These are phyloP conservation scores for Cadophora malorum DNA, from an alignment of 2,329 filamentous ascomycete genomes.

Conservation along the genomic window DNA sequence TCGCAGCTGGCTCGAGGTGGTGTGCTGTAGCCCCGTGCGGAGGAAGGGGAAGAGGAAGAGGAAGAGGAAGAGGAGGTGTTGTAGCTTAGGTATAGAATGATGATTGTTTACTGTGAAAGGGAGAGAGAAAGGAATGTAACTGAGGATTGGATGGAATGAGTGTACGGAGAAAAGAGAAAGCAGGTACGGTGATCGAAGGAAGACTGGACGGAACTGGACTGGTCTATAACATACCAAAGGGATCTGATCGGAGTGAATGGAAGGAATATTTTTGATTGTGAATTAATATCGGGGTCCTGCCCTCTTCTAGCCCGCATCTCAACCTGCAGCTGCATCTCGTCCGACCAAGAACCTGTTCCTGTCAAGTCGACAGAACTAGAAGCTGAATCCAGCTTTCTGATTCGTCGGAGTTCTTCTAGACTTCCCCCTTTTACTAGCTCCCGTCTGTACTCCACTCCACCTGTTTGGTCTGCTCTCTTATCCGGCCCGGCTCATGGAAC, in stretches of 20 bases:
- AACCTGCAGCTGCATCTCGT: background rate
- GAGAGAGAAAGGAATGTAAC: background rate
- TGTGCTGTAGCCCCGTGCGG: background rate
- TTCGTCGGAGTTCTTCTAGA: background rate
- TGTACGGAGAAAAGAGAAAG: background rate
- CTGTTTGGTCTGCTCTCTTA: background rate
- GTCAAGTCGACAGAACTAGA: constrained; percentile 6
- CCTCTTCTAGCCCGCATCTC: background rate
- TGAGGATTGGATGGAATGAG: background rate
- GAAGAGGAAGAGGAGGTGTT: background rate
- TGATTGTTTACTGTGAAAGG: background rate
- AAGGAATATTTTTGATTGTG: background rate
- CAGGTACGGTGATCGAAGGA: background rate
- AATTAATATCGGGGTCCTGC: constrained; percentile 3
- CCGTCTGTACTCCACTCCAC: constrained; percentile 3
- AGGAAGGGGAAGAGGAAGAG: too few relatives aligned
- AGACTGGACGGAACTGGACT: background rate
- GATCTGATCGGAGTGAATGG: background rate
- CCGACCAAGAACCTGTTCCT: constrained; percentile 3
- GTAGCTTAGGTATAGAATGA: background rate
- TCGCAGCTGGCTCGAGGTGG: background rate
- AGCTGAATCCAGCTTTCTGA: background rate
- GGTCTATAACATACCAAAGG: background rate
- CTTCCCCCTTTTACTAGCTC: constrained; percentile 9
- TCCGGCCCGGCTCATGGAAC: constrained; percentile 1